Evolutionary conservation across 2,329 filamentous ascomycete genomes (phyloP).

Genomic region (Hymenoscyphus repandus): DNA sequence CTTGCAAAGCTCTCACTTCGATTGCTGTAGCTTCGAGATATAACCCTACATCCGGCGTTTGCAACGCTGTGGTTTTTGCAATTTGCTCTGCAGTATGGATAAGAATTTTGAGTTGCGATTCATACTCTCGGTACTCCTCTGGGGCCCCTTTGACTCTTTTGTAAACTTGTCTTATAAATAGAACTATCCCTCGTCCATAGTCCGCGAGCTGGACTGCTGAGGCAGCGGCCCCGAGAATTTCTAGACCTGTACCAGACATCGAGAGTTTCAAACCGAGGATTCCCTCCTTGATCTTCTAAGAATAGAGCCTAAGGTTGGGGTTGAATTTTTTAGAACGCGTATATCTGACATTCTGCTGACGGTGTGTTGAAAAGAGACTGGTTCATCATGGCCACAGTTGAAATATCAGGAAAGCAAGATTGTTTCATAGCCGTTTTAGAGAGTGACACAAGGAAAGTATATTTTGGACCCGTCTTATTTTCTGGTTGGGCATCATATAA

Average conservation of each 20-base stretch:
- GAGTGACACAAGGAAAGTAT: too few relatives aligned
- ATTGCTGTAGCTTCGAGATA: background rate
- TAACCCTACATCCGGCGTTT: background rate
- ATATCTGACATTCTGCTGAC: too few relatives aligned
- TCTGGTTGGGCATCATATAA: too few relatives aligned
- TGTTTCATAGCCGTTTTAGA: too few relatives aligned
- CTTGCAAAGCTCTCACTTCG: background rate
- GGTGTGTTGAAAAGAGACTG: too few relatives aligned
- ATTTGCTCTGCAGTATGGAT: background rate
- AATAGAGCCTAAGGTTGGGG: too few relatives aligned
- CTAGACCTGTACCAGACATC: too few relatives aligned
- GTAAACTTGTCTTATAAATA: background rate
- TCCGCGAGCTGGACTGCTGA: background rate
- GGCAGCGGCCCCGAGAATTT: background rate
- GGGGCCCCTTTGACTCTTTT: background rate
- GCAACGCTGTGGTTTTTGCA: background rate
- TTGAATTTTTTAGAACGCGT: too few relatives aligned
- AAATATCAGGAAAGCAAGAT: too few relatives aligned
- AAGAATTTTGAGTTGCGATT: background rate
- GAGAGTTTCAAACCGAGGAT: too few relatives aligned
- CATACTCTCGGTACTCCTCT: background rate
- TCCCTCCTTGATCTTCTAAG: background rate
- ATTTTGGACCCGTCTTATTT: too few relatives aligned
- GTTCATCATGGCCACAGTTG: too few relatives aligned
- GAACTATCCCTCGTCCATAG: background rate